Evolutionary conservation across 192 early-diverging fungal species (phyloP).

Genomic region (Backusella tuberculispora): DNA sequence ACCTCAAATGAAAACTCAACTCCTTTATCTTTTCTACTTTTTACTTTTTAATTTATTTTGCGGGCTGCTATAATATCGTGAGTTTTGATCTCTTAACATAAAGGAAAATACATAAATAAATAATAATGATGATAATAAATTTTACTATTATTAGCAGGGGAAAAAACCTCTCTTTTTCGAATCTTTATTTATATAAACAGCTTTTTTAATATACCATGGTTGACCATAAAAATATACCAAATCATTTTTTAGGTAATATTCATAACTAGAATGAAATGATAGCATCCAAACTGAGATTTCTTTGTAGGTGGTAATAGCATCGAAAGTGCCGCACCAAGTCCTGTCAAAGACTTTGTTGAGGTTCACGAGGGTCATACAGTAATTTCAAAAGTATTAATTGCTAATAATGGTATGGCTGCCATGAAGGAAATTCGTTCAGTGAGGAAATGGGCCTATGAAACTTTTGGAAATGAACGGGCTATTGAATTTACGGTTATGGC

Average conservation of each 20-base stretch:
- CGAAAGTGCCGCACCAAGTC: constrained; percentile 61
- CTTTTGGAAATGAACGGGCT: constrained; percentile 93
- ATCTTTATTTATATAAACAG: not conserved
- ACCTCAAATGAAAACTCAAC: not conserved
- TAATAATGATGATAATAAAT: not conserved
- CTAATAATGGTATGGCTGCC: constrained; percentile 99
- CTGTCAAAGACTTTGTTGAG: constrained; percentile 76
- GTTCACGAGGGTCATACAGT: constrained; percentile 79
- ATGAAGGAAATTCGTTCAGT: constrained; percentile 98
- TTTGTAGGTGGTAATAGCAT: constrained; percentile 70
- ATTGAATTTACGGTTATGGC: constrained; percentile 98
- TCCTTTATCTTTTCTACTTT: not conserved
- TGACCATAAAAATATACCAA: constrained; percentile 6
- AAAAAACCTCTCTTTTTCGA: not conserved
- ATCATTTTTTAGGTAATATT: constrained; percentile 11
- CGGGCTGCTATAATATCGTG: not conserved
- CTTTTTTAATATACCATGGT: not conserved
- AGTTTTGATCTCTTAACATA: not conserved
- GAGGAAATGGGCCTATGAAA: constrained; percentile 97
- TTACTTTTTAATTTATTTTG: not conserved
- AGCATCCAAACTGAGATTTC: not conserved
- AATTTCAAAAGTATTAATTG: constrained; percentile 94
- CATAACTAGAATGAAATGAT: not conserved
- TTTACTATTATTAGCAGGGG: too few species aligned
- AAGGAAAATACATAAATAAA: not conserved